Evolutionary conservation across 2,329 filamentous ascomycete genomes (phyloP), one percentile per base, ranked within the genome.

Genomic region (Paraphaeosphaeria sporulosa): DNA sequence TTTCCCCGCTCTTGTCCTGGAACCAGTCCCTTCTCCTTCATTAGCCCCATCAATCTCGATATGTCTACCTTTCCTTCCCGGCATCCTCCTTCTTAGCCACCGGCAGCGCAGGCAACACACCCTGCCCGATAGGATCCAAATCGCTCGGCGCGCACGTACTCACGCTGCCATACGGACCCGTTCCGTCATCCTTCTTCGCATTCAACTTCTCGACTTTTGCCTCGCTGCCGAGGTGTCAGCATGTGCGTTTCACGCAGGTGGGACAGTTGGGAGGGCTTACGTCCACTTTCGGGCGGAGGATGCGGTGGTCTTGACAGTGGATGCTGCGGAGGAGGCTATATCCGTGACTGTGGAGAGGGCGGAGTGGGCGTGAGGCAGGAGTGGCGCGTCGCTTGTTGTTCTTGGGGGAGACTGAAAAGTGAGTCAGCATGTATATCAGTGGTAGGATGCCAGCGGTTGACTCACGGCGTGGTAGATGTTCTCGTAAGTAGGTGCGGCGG

Each of bases 121-220:
- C 73, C 19, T 59, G 69, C 1, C 70, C 73, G 48, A 78, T 75
- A 0, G 63, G 62, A 64, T 77, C 76, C 13, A 78, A 61, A 52
- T 78, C 74, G 8, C 71, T 74, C 17, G 70, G 69, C 15, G 66
- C 66, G 57, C 75, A 76, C 15, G 70, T 76, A 13, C 67, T 70
- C 4, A 68, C 70, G 23, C 69, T 74, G 5, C 66, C 55, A 32
- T 77, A 78, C 3, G 74, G 76, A 13, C 74, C 74, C n/a, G 67
- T 62, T 25, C 60, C 64, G 23, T 72, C 67, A 30, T 71, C 62
- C 8, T 66, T 27, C n/a, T 63, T 60, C 17, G 43, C 57, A 30
- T 64, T 59, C 44, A 77, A 49, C 13, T 65, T 58, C 10, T 69
- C 66, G 15, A 60, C 68, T 38, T 74, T 75, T 48, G 69, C 61